Conservation (phyloP, 2,329 filamentous ascomycete genomes). For the Orbilia quercus region DNA sequence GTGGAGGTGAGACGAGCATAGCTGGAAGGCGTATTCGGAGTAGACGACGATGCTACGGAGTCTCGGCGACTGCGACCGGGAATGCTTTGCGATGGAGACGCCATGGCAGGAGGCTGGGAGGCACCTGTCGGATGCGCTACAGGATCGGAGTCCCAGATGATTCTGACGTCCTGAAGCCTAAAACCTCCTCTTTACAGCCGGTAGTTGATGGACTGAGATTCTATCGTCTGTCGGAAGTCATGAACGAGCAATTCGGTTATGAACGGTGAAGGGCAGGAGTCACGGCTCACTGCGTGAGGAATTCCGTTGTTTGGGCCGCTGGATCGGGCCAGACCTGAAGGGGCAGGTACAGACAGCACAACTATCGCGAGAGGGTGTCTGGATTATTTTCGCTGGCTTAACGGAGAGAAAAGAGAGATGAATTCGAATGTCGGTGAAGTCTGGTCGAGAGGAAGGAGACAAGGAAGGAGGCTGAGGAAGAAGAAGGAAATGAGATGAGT, state of each 20-base stretch:
- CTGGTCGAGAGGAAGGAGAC: background rate
- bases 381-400: background rate
- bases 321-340: slow-evolving; percentile 15
- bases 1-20: slow-evolving; percentile 33
- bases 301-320: slow-evolving; percentile 21
- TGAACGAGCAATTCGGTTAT: slow-evolving; percentile 37
- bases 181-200: background rate
- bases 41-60: slow-evolving; percentile 39
- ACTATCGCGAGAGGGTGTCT: slow-evolving; percentile 5
- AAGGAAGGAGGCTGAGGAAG: slow-evolving; percentile 8
- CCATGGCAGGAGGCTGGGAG: slow-evolving; percentile 25
- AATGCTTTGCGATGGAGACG: slow-evolving; percentile 50
- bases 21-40: slow-evolving; percentile 29
- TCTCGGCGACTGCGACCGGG: slow-evolving; percentile 41
- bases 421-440: background rate
- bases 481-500: slow-evolving; percentile 3
- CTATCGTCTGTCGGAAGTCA: slow-evolving; percentile 37
- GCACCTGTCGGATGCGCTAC: background rate
- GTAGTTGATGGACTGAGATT: background rate
- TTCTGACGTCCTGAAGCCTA: background rate
- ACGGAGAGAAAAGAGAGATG: background rate
- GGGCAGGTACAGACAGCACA: slow-evolving; percentile 40
- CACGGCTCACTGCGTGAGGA: slow-evolving; percentile 4
- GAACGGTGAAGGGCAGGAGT: slow-evolving; percentile 15
- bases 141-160: slow-evolving; percentile 8